Percentiles rank a stretch among this genome's conserved stretches.
Evolutionary conservation across 495 filamentous ascomycete species (phyloP).

Genomic region (Aspergillus cavernicola): DNA sequence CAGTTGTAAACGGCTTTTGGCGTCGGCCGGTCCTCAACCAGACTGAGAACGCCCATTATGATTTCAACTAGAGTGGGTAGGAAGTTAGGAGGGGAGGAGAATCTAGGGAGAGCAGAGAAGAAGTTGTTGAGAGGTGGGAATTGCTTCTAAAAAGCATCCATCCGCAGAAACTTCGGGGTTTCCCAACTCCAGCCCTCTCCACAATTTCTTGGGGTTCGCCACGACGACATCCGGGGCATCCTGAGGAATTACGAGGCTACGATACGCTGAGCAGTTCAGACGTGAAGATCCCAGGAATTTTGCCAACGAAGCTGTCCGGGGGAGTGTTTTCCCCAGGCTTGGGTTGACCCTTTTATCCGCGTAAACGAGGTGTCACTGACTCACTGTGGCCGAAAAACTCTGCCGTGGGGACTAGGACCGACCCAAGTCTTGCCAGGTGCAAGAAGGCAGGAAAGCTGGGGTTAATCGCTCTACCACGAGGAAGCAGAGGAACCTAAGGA

Average conservation of each 20-base stretch:
- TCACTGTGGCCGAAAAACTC: too few relatives aligned
- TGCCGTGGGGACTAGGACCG: too few relatives aligned
- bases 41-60: constrained; percentile 54
- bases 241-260: background rate
- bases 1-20: constrained; percentile 70
- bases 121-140: background rate
- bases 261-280: too few relatives aligned
- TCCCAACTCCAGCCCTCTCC: constrained; percentile 6
- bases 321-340: constrained; percentile 6
- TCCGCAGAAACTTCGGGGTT: constrained; percentile 7
- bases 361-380: too few relatives aligned
- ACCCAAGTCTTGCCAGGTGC: too few relatives aligned
- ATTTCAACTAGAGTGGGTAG: background rate
- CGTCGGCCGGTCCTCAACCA: constrained; percentile 64
- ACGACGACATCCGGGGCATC: background rate
- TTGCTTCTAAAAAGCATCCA: too few relatives aligned
- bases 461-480: background rate
- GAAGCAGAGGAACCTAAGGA: background rate
- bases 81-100: too few relatives aligned
- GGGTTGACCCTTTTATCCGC: background rate
- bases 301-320: too few relatives aligned
- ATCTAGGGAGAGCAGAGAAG: too few relatives aligned
- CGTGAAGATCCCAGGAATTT: too few relatives aligned
- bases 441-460: too few relatives aligned
- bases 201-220: background rate